Evolutionary conservation across 441 rosid species (phyloP), one percentile per base, ranked within the genome.

Genomic region (Dalechampia spathulata): DNA sequence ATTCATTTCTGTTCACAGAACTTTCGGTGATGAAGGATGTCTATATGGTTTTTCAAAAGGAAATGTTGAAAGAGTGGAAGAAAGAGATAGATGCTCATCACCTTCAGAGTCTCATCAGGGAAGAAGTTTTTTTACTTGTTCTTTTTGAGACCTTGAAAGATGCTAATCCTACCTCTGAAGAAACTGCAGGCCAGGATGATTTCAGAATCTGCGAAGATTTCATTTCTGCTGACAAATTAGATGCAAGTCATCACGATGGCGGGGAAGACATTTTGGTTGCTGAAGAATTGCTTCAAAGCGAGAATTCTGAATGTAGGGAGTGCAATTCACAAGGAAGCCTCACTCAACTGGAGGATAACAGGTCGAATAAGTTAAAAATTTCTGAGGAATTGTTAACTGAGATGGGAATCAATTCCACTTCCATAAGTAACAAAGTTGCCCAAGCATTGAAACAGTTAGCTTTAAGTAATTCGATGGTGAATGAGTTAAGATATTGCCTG

Each of bases 11-110:
- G 49, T 51, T 51, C 55, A 57, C 57, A 37, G 72, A 75, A 50
- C 43, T 40, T 40, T 52, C 61, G 0, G 36, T 75, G 51, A 68
- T 60, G 62, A 74, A 73, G 63, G 77, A 67, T 58, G 28, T 76
- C 19, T 44, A n/a, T 37, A 56, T 13, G 68, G 71, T 68, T 61
- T 62, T 57, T 59, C 40, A 76, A 26, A 43, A 60, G 17, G 77
- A 67, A 64, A 49, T 46, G 52, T 26, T 15, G 30, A 52, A 50
- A 55, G 72, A 52, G 50, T 63, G 65, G 66, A 66, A 64, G 25
- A 53, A 53, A 40, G 57, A 65, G 9, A 36, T 64, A 7, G 65
- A 68, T 36, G 63, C 27, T 48, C 52, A 52, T 22, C 32, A 57
- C 39, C 9, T 44, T n/a, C 70, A 69, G 68, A 43, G 54, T 51